These are phyloP conservation scores for Tuber indicum DNA, from an alignment of 495 filamentous ascomycete species.

Conservation along the genomic window DNA sequence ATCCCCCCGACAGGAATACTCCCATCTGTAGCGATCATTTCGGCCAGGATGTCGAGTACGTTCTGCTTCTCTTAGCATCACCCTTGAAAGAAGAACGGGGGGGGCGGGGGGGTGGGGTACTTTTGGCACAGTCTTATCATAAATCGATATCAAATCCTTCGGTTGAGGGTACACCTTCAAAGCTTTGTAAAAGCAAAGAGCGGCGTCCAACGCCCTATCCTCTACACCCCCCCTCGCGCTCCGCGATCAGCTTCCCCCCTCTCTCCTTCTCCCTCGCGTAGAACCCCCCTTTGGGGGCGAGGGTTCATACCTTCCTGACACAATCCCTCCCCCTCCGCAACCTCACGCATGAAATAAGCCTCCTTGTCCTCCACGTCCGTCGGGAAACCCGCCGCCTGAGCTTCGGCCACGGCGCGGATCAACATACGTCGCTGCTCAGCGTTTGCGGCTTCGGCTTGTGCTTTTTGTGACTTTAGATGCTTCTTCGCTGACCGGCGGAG, in stretches of 20 bases:
- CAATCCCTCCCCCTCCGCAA: conserved; percentile 74
- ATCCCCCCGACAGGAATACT: conserved; percentile 56
- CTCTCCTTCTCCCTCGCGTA: not conserved
- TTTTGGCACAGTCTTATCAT: conserved; percentile 96
- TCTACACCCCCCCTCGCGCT: conserved; percentile 39
- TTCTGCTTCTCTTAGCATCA: conserved; percentile 51
- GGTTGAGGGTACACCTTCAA: conserved; percentile 97
- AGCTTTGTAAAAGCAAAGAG: conserved; percentile 92
- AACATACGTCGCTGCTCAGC: conserved; percentile 66
- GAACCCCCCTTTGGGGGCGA: not conserved
- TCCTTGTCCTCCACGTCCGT: conserved; percentile 84
- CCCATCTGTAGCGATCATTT: conserved; percentile 91
- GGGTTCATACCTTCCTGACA: conserved; percentile 58
- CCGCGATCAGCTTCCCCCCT: conserved; percentile 2
- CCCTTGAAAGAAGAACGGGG: not conserved
- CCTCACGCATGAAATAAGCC: conserved; percentile 89
- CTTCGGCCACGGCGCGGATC: conserved; percentile 62
- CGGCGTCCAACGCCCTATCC: conserved; percentile 68
- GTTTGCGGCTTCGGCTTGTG: conserved; percentile 62
- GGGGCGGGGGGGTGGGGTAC: conserved; percentile 43
- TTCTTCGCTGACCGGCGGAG: conserved; percentile 75
- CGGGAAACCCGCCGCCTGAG: conserved; percentile 86
- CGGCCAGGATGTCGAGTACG: conserved; percentile 86
- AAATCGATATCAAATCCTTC: conserved; percentile 85
- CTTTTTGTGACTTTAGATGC: conserved; percentile 67